Percentiles rank a stretch among this genome's conserved stretches.
Conservation (phyloP, 768 basidiomycete genomes). For the Termitomyces sp. region DNA sequence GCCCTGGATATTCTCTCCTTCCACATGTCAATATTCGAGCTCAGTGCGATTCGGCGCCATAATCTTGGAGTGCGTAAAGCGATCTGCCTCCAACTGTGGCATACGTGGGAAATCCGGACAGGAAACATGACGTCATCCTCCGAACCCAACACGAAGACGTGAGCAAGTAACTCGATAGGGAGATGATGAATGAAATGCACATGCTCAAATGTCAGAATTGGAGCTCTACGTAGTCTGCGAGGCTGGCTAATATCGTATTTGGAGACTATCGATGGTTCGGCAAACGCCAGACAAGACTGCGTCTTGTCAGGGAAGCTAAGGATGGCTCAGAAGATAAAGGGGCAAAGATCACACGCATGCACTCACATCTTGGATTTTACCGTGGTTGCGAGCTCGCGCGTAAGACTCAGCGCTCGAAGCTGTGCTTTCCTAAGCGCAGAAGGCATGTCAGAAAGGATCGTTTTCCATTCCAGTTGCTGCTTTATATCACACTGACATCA, state of each 20-base stretch:
- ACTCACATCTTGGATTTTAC: slow-evolving; percentile 38
- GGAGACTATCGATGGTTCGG: slow-evolving; percentile 9
- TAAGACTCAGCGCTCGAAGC: slow-evolving; percentile 44
- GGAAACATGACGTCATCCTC: slow-evolving; percentile 56
- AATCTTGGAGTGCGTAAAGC: slow-evolving; percentile 57
- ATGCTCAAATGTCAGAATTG: slow-evolving; percentile 18
- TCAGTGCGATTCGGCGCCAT: slow-evolving; percentile 60
- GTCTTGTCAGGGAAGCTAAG: slow-evolving; percentile 16
- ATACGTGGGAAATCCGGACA: slow-evolving; percentile 65
- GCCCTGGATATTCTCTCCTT: slow-evolving; percentile 58
- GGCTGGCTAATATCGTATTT: slow-evolving; percentile 31
- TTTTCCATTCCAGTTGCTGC: slow-evolving; percentile 7
- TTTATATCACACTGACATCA: slow-evolving; percentile 17
- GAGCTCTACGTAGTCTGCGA: slow-evolving; percentile 31
- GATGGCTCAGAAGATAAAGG: neutral
- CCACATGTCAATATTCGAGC: slow-evolving; percentile 55
- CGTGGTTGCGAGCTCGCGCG: slow-evolving; percentile 47
- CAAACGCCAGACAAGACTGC: slow-evolving; percentile 13
- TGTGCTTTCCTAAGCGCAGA: slow-evolving; percentile 42
- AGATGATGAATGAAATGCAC: slow-evolving; percentile 54
- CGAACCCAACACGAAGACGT: slow-evolving; percentile 61
- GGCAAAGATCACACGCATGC: neutral
- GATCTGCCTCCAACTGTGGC: slow-evolving; percentile 59
- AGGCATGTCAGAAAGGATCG: slow-evolving; percentile 16
- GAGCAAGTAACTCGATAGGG: slow-evolving; percentile 61